Percentiles rank a stretch among this genome's conserved stretches.
phyloP scores from a whole-genome alignment of 2,329 filamentous ascomycete species.

The Colletotrichum godetiae region DNA sequence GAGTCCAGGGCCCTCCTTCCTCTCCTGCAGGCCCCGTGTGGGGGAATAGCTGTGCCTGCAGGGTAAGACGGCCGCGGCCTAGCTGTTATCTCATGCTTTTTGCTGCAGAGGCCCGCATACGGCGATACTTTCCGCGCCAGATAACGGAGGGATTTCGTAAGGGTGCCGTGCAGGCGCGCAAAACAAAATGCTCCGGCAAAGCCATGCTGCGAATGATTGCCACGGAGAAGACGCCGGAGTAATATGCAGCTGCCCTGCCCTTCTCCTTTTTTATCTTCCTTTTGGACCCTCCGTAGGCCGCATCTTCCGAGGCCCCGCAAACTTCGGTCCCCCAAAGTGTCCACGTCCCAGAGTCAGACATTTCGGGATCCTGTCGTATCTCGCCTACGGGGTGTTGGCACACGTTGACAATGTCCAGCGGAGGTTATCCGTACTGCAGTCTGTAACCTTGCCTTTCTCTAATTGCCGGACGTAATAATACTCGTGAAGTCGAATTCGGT shows the following conservation, averaged over 20 bases:
- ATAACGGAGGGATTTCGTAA: constrained; percentile 6
- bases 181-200: not conserved
- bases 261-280: not conserved
- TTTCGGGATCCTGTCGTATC: not conserved
- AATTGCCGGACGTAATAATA: not conserved
- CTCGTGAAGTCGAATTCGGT: not conserved
- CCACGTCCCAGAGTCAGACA: not conserved
- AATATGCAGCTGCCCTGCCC: not conserved
- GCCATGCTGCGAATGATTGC: not conserved
- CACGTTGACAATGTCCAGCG: not conserved
- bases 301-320: constrained; percentile 25
- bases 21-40: not conserved
- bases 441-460: not conserved
- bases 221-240: constrained; percentile 8
- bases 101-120: constrained; percentile 23
- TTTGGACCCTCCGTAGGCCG: constrained; percentile 17
- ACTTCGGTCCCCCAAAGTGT: not conserved
- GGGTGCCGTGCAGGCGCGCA: constrained; percentile 13
- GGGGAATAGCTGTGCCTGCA: constrained; percentile 29
- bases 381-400: not conserved
- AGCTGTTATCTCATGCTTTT: not conserved
- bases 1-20: constrained; percentile 14
- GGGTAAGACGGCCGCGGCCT: not conserved
- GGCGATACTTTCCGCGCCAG: constrained; percentile 22
- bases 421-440: not conserved